Base-by-base conservation (phyloP, 441 rosid species). In the Populus hybrid region DNA sequence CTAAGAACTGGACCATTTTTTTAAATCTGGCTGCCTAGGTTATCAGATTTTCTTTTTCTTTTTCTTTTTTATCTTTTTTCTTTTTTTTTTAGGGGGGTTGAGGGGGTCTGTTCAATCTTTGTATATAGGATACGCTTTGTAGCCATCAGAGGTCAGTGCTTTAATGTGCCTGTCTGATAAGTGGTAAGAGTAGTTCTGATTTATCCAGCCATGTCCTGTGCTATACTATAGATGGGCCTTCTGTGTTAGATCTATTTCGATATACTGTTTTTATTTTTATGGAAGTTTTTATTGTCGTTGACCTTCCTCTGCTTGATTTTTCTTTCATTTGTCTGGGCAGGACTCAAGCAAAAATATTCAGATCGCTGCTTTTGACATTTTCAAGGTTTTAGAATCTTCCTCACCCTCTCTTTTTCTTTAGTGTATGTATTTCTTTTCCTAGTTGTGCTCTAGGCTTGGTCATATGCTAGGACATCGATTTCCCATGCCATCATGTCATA, bases 271-370 rank as follows among this genome's bases (percentile, higher is more conserved):
- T n/a, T n/a, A n/a, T 30, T 36, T 34, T 70, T 38, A 4, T 18
- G 14, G 12, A 1, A 20, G 73, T 38, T 38, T 10, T 36, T 2
- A 20, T 40, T 38, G 24, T n/a, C 21, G 3, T 1, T 23, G 36
- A 16, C 40, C 28, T 67, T 42, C 16, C n/a, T 35, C 24, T 69
- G 42, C 32, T 30, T 32, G 12, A 10, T 36, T 61, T 63, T 23
- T 65, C 46, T 20, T 66, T 78, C 84, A 24, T 75, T 73, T 80
- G 69, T 70, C 28, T 83, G 81, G 73, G 81, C 92, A 95, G 98
- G 99, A 95, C 80, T 89, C 98, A 0, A 95, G 98, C 91, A 92
- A 91, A 87, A 95, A 92, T 76, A 95, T 95, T 76, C 97, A 90
- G 85, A 88, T 92, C 67, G 85, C 93, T 8, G 98, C 99, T 81